phyloP scores from a whole-genome alignment of 495 filamentous ascomycete genomes.

The Letharia lupina region DNA sequence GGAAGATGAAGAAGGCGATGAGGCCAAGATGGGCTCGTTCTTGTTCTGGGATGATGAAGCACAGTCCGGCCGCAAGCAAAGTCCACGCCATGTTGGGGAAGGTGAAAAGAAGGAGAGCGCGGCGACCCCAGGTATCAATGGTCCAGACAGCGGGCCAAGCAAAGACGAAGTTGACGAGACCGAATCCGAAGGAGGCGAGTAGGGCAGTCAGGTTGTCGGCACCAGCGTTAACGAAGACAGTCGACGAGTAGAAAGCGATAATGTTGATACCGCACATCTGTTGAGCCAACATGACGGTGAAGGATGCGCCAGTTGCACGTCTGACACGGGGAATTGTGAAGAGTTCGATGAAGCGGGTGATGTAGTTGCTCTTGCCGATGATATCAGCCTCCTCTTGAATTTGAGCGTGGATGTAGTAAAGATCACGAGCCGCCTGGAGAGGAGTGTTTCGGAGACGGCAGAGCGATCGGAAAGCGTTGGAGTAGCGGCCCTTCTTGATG shows the following conservation, averaged over 20 bases:
- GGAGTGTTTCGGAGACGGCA: conserved; percentile 50
- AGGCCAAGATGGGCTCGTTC: conserved; percentile 40
- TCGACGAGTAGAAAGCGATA: conserved; percentile 62
- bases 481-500: conserved; percentile 50
- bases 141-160: conserved; percentile 46
- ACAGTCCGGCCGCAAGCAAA: conserved; percentile 40
- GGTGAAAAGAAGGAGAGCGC: conserved; percentile 42
- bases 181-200: conserved; percentile 49
- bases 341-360: conserved; percentile 51
- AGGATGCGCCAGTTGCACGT: conserved; percentile 56
- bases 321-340: conserved; percentile 63
- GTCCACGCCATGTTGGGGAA: conserved; percentile 46
- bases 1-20: conserved; percentile 57
- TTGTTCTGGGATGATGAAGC: conserved; percentile 35
- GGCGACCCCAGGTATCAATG: conserved; percentile 44
- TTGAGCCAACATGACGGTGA: conserved; percentile 61
- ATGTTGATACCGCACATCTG: conserved; percentile 57
- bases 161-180: conserved; percentile 50
- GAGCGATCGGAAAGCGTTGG: conserved; percentile 52
- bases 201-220: conserved; percentile 36
- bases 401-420: conserved; percentile 59
- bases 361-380: conserved; percentile 42
- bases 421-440: conserved; percentile 56
- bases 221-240: conserved; percentile 53
- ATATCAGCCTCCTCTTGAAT: conserved; percentile 45